These are phyloP conservation scores for Penicillium arizonense DNA, from an alignment of 495 filamentous ascomycete species.

Conservation along the genomic window DNA sequence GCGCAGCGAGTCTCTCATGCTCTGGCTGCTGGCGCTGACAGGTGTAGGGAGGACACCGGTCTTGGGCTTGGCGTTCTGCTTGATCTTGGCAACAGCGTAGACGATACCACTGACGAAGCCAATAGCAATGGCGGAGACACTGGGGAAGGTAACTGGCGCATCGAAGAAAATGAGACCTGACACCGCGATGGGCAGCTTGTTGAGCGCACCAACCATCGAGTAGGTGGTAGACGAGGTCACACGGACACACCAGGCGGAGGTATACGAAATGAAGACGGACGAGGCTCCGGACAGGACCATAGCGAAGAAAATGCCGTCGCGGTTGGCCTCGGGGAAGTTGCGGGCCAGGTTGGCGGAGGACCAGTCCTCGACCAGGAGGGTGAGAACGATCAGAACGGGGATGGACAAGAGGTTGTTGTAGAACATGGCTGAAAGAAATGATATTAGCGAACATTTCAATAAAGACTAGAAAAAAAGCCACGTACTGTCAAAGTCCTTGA, in stretches of 20 bases:
- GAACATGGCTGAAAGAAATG: conserved; percentile 76
- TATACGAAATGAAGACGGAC: conserved; percentile 97
- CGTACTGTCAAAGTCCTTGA: conserved; percentile 99
- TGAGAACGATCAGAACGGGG: conserved; percentile 81
- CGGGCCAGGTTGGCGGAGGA: conserved; percentile 74
- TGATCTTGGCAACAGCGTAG: conserved; percentile 87
- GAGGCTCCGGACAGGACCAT: conserved; percentile 94
- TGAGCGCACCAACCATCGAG: conserved; percentile 95
- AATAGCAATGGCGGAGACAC: conserved; percentile 81
- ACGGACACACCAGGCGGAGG: conserved; percentile 96
- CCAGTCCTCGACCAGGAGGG: conserved; percentile 89
- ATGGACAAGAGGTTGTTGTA: conserved; percentile 99
- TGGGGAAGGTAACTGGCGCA: conserved; percentile 88
- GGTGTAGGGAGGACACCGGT: conserved; percentile 66
- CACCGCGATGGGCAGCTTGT: conserved; percentile 94
- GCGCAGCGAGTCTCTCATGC: conserved; percentile 81
- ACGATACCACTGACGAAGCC: conserved; percentile 92
- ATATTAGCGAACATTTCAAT: conserved; percentile 28
- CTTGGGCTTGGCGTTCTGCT: conserved; percentile 66
- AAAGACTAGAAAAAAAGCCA: conserved; percentile 14
- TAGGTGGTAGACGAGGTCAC: conserved; percentile 96
- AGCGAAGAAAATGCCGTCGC: conserved; percentile 74
- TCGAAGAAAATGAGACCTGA: conserved; percentile 93
- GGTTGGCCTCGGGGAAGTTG: conserved; percentile 81
- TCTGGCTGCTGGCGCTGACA: conserved; percentile 89